A percentile compares a stretch with the other conserved stretches of the same genome.
These are phyloP conservation scores for Chlorella variabilis DNA, from an alignment of 163 green algal genomes.

Conservation along the genomic window DNA sequence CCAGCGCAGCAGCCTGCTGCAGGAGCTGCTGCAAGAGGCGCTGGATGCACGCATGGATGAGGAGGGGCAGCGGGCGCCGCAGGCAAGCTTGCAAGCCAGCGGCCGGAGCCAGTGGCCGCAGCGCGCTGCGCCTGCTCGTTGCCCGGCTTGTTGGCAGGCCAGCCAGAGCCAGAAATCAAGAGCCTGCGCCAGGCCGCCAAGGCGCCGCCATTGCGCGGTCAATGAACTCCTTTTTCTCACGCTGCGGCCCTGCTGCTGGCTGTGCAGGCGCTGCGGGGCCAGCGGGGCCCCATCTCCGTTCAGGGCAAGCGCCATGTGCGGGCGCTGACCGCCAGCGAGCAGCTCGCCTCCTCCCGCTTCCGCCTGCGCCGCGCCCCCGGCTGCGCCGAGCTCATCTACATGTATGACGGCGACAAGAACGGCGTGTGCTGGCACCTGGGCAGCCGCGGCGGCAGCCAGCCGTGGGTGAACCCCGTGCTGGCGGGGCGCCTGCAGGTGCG, in stretches of 20 bases:
- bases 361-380: constrained; percentile 35
- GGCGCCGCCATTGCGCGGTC: no score
- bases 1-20: constrained; percentile 42
- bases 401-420: constrained; percentile 65
- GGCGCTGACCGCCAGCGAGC: constrained; percentile 28
- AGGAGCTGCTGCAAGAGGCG: constrained; percentile 59
- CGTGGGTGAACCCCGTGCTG: constrained; percentile 87
- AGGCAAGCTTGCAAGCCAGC: background rate
- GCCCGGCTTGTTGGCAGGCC: background rate
- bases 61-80: background rate
- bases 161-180: no score
- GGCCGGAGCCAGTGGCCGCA: background rate
- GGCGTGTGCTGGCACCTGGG: constrained; percentile 78
- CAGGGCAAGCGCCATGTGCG: constrained; percentile 52
- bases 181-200: no score
- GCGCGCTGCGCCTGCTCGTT: background rate
- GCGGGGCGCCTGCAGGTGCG: constrained; percentile 62
- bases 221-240: no score
- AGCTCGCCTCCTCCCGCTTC: constrained; percentile 43
- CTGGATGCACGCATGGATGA: constrained; percentile 15
- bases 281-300: constrained; percentile 29
- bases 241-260: background rate
- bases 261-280: constrained; percentile 17
- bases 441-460: constrained; percentile 69
- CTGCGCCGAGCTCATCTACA: constrained; percentile 77